phyloP scores from a whole-genome alignment of 148 eudicot species.

The Chenopodium berlandieri region DNA sequence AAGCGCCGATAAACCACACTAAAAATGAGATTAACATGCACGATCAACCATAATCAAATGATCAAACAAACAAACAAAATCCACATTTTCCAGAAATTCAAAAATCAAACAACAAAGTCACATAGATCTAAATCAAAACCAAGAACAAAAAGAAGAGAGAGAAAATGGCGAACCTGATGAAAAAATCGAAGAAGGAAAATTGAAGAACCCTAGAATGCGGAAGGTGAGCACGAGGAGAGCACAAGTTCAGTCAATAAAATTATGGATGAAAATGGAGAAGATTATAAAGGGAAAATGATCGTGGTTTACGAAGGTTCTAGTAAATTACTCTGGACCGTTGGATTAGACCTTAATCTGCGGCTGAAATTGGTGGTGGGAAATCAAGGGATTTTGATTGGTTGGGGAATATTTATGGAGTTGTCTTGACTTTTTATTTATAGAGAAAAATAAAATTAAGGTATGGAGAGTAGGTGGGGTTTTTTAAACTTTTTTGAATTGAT shows the following conservation, averaged over 20 bases:
- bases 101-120: neutral
- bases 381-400: slow-evolving; percentile 15
- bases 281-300: neutral
- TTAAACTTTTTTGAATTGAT: neutral
- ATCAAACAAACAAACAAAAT: neutral
- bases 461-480: slow-evolving; percentile 2
- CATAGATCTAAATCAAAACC: neutral
- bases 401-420: neutral
- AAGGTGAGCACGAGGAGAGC: slow-evolving; percentile 10
- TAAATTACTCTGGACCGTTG: slow-evolving; percentile 27
- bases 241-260: neutral
- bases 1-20: too few species aligned
- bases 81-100: neutral
- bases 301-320: slow-evolving; percentile 35
- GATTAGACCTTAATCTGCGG: slow-evolving; percentile 16
- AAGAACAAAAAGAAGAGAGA: neutral
- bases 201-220: neutral
- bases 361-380: slow-evolving; percentile 12
- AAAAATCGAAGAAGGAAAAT: slow-evolving; percentile 1
- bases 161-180: neutral
- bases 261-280: neutral
- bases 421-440: neutral
- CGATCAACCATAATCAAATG: neutral
- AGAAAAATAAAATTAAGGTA: neutral
- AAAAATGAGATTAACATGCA: too few species aligned